Conservation (phyloP, 495 filamentous ascomycete species). For the Daldinia caldariorum region DNA sequence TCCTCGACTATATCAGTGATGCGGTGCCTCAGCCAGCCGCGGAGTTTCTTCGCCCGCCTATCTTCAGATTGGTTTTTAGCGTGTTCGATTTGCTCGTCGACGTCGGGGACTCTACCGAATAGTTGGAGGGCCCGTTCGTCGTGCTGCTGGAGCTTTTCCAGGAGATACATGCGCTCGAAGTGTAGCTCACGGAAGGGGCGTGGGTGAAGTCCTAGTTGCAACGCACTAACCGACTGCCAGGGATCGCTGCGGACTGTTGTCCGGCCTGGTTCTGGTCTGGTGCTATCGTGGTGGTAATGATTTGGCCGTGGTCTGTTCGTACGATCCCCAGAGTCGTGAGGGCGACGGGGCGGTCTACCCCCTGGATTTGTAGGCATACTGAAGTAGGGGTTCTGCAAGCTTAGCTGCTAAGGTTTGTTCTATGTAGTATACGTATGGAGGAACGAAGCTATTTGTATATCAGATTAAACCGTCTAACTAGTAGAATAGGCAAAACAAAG, state of each 20-base stretch:
- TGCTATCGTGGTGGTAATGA: neutral
- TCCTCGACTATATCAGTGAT: constrained; percentile 53
- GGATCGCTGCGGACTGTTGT: constrained; percentile 19
- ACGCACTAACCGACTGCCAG: constrained; percentile 30
- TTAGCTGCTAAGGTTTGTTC: neutral
- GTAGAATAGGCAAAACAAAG: constrained; percentile 5
- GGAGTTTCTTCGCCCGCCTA: constrained; percentile 35
- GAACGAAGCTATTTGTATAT: constrained; percentile 15
- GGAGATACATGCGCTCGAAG: constrained; percentile 53
- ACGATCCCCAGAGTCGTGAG: neutral
- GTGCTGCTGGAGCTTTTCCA: constrained; percentile 51
- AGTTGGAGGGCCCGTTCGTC: constrained; percentile 46
- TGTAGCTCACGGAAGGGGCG: constrained; percentile 52
- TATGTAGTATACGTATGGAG: neutral
- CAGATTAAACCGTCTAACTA: neutral
- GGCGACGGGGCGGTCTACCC: neutral
- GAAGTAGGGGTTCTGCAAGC: neutral
- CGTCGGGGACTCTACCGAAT: constrained; percentile 44
- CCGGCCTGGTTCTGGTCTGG: neutral
- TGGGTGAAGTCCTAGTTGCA: constrained; percentile 41
- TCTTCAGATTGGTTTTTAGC: neutral
- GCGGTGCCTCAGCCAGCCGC: constrained; percentile 44
- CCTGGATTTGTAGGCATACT: constrained; percentile 10
- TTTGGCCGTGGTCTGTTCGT: neutral
- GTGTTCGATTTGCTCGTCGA: constrained; percentile 40